These are phyloP conservation scores for Peltaster fructicola DNA, from an alignment of 2,329 filamentous ascomycete genomes.

Conservation along the genomic window DNA sequence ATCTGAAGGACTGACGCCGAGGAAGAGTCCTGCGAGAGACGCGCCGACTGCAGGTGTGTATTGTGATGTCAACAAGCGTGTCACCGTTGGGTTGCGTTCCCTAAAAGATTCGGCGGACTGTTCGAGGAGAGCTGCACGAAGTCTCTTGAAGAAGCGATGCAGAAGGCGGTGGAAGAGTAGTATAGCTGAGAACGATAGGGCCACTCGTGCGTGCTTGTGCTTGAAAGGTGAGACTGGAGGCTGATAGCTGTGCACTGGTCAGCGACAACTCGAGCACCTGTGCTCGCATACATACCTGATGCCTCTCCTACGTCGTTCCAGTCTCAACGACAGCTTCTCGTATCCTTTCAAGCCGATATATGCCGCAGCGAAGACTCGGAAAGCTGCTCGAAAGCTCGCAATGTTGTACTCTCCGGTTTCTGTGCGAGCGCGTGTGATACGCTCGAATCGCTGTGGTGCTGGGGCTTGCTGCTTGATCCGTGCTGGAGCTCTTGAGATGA, in stretches of 20 bases:
- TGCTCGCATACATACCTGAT: not conserved
- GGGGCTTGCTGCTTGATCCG: slow-evolving; percentile 35
- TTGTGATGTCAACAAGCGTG: slow-evolving; percentile 57
- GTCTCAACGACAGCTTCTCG: slow-evolving; percentile 22
- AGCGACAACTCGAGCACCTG: not conserved
- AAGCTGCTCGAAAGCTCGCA: slow-evolving; percentile 27
- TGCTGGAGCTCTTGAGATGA: slow-evolving; percentile 53
- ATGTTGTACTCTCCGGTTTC: slow-evolving; percentile 27
- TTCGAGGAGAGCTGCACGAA: slow-evolving; percentile 65
- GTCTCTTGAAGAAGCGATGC: slow-evolving; percentile 70
- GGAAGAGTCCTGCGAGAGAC: slow-evolving; percentile 64
- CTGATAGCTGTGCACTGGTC: not conserved
- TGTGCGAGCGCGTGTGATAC: slow-evolving; percentile 20
- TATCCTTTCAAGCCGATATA: slow-evolving; percentile 30
- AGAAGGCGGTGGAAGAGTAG: slow-evolving; percentile 77
- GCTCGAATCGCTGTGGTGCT: slow-evolving; percentile 33
- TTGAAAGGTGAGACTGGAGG: not conserved
- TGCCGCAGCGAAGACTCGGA: slow-evolving; percentile 27
- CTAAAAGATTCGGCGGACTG: slow-evolving; percentile 62
- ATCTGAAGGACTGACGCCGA: slow-evolving; percentile 56
- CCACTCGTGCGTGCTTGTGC: slow-evolving; percentile 44
- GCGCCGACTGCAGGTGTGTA: slow-evolving; percentile 84
- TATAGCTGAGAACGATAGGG: slow-evolving; percentile 67
- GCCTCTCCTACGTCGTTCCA: slow-evolving; percentile 17
- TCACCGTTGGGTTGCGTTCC: slow-evolving; percentile 60